A percentile compares a stretch with the other conserved stretches of the same genome.
Conservation (phyloP, 352 stramenopile species). For the Blastocystis hominis region DNA sequence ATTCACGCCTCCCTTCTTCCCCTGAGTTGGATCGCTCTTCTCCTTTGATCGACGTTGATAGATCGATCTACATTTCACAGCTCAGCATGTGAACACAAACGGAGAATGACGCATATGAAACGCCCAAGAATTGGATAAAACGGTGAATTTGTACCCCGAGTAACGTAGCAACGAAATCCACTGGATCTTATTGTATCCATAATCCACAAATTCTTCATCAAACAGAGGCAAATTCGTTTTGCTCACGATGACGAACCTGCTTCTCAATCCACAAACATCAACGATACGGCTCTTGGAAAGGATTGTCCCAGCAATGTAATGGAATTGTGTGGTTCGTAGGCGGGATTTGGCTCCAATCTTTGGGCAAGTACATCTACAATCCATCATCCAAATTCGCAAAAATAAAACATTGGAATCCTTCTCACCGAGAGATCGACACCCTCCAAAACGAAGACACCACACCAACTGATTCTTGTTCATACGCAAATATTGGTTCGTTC, state of each 20-base stretch:
- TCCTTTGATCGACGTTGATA: not conserved
- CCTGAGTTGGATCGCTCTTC: constrained; percentile 27
- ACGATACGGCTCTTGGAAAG: not conserved
- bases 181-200: not conserved
- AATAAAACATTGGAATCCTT: not conserved
- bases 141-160: not conserved
- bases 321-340: not conserved
- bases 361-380: not conserved
- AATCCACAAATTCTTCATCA: not conserved
- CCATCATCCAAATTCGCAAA: not conserved
- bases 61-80: not conserved
- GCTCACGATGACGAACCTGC: not conserved
- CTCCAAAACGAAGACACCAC: constrained; percentile 31
- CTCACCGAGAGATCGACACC: not conserved
- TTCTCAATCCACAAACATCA: not conserved
- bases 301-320: constrained; percentile 8
- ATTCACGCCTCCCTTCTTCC: not conserved
- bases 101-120: not conserved
- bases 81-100: not conserved
- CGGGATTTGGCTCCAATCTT: not conserved
- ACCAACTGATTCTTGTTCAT: not conserved
- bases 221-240: not conserved
- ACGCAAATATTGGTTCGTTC: not conserved
- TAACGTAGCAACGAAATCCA: not conserved
- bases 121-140: not conserved